Conservation (phyloP, 495 filamentous ascomycete genomes). For the Parathielavia appendiculata region DNA sequence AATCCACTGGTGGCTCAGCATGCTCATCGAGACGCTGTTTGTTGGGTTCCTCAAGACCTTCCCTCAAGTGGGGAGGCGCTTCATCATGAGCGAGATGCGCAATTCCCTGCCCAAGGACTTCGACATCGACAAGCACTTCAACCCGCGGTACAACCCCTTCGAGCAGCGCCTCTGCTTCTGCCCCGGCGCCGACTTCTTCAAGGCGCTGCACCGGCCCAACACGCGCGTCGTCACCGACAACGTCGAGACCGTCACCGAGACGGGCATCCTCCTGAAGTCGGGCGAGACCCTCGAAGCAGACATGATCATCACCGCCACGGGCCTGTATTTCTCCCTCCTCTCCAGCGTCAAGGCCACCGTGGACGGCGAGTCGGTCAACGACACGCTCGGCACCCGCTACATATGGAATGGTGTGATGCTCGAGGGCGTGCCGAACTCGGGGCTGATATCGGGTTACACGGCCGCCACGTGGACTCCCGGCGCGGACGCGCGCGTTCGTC, state of each 20-base stretch:
- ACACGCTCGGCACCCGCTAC: slow-evolving; percentile 51
- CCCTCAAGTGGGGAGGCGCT: slow-evolving; percentile 45
- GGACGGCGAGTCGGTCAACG: slow-evolving; percentile 49
- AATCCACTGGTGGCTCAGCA: slow-evolving; percentile 35
- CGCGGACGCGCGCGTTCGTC: slow-evolving; percentile 31
- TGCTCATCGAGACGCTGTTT: slow-evolving; percentile 30
- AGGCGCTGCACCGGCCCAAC: slow-evolving; percentile 51
- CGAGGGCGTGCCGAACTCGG: slow-evolving; percentile 38
- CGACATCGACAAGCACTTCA: slow-evolving; percentile 62
- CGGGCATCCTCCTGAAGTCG: slow-evolving; percentile 52
- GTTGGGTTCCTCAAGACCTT: slow-evolving; percentile 36
- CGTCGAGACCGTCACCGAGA: slow-evolving; percentile 58
- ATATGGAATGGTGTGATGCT: slow-evolving; percentile 49
- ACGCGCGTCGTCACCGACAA: slow-evolving; percentile 61
- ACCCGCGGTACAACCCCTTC: slow-evolving; percentile 65
- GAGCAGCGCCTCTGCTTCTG: slow-evolving; percentile 68
- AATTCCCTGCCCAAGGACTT: slow-evolving; percentile 51
- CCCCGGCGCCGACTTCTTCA: slow-evolving; percentile 70
- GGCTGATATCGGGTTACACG: slow-evolving; percentile 42
- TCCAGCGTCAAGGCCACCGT: slow-evolving; percentile 48
- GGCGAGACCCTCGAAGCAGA: slow-evolving; percentile 58
- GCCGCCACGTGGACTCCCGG: slow-evolving; percentile 56
- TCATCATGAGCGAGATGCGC: slow-evolving; percentile 42
- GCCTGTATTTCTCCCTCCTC: slow-evolving; percentile 54
- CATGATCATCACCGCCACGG: slow-evolving; percentile 72